Percentiles rank a stretch among this genome's conserved stretches.
These are phyloP conservation scores for Stagonosporopsis chrysanthemi DNA, from an alignment of 2,329 filamentous ascomycete genomes.

Conservation along the genomic window DNA sequence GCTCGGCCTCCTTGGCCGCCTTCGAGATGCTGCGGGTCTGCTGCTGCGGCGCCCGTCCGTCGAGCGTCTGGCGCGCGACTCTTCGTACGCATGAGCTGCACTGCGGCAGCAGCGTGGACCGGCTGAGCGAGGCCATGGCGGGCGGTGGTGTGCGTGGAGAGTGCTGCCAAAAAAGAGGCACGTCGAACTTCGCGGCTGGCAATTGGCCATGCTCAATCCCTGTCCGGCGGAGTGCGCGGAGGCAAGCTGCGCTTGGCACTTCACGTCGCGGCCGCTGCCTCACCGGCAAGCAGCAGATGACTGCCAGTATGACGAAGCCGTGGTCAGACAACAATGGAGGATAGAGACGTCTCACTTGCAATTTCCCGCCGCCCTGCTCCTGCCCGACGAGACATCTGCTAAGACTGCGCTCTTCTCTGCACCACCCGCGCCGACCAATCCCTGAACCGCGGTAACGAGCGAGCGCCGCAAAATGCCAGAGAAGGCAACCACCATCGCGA, in stretches of 20 bases:
- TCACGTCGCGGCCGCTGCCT: constrained; percentile 28
- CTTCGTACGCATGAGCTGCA: constrained; percentile 50
- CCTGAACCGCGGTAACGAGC: constrained; percentile 28
- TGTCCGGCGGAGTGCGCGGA: constrained; percentile 31
- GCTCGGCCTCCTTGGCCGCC: constrained; percentile 51
- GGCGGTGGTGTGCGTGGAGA: constrained; percentile 22
- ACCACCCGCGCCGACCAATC: constrained; percentile 34
- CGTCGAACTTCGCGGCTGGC: constrained; percentile 32
- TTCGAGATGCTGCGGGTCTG: constrained; percentile 57
- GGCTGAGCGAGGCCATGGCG: constrained; percentile 45
- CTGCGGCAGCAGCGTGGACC: constrained; percentile 46
- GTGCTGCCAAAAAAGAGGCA: constrained; percentile 24
- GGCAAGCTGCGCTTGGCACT: constrained; percentile 26
- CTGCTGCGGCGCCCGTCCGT: constrained; percentile 38
- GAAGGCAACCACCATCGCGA: constrained; percentile 81
- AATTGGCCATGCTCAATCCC: constrained; percentile 13
- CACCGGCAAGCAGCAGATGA: constrained; percentile 39
- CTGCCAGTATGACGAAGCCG: constrained; percentile 30
- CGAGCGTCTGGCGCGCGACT: constrained; percentile 40
- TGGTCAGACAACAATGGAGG: constrained; percentile 34
- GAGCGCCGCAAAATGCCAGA: constrained; percentile 71
- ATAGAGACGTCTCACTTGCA: constrained; percentile 31
- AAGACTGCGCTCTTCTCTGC: constrained; percentile 14
- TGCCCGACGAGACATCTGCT: constrained; percentile 11
- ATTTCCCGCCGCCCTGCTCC: constrained; percentile 19